Base-by-base conservation (phyloP, 768 basidiomycete species). In the Mycena alexandri region DNA sequence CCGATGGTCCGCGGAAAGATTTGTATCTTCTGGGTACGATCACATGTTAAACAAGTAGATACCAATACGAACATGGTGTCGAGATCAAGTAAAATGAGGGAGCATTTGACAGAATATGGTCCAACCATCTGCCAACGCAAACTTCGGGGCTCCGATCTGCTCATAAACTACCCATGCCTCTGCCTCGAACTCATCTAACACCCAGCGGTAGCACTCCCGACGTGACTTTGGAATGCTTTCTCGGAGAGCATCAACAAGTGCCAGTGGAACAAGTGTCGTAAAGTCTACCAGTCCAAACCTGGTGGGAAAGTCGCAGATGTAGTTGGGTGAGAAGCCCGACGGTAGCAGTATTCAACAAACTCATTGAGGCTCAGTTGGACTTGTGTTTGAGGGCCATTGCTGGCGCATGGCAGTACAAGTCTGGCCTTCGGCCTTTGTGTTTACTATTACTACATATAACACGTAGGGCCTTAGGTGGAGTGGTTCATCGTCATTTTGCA, bases 331-430 rank as follows among this genome's bases (percentile, higher is more conserved):
- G n/a, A 63, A 55, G 5, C 61, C 69, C 7, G 65, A 66, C 3
- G 69, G 69, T 29, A 70, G 42, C 4, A 34, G 22, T 53, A 71
- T n/a, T 73, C 58, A 8, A 47, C 33, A 61, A 75, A 77, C 25
- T 66, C 55, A 57, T 77, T 64, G 16, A 74, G 56, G 14, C 42
- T 25, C 3, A 43, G 21, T 42, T 77, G 74, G n/a, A n/a, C n/a
- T n/a, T n/a, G n/a, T n/a, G n/a, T n/a, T n/a, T n/a, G n/a, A n/a
- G n/a, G n/a, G n/a, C n/a, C n/a, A n/a, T n/a, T n/a, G n/a, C n/a
- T n/a, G n/a, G n/a, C n/a, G n/a, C n/a, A n/a, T n/a, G n/a, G n/a
- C n/a, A n/a, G n/a, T n/a, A n/a, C n/a, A n/a, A n/a, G n/a, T n/a
- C n/a, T n/a, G n/a, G n/a, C n/a, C n/a, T n/a, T n/a, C n/a, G n/a